phyloP scores from a whole-genome alignment of 2,329 filamentous ascomycete species.

The Pseudogymnoascus sp. region DNA sequence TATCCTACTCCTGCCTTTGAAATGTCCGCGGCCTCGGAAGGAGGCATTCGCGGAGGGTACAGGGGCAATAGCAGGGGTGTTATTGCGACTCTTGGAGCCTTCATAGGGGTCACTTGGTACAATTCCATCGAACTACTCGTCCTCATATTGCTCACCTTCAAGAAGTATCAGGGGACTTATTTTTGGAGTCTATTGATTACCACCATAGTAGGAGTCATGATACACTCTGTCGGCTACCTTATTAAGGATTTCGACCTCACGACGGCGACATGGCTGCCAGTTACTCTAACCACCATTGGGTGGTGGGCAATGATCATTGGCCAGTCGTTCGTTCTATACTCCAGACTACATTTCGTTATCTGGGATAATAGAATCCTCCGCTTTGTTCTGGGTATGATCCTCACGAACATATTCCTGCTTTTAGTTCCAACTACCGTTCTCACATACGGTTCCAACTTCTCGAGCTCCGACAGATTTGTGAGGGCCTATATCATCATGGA shows the following conservation, averaged over 20 bases:
- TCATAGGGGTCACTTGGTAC: conserved; percentile 29
- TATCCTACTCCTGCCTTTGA: not conserved
- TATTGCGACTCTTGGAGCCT: conserved; percentile 18
- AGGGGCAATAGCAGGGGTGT: not conserved
- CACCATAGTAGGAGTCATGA: conserved; percentile 28
- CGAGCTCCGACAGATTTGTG: conserved; percentile 24
- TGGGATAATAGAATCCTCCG: conserved; percentile 38
- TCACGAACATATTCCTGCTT: conserved; percentile 40
- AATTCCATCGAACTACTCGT: conserved; percentile 31
- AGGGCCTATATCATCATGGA: conserved; percentile 31
- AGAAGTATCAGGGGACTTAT: conserved; percentile 30
- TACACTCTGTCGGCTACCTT: conserved; percentile 38
- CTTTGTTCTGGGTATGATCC: conserved; percentile 43
- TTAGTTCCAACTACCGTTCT: conserved; percentile 43
- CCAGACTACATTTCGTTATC: conserved; percentile 45
- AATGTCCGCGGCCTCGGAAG: not conserved
- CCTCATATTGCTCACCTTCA: conserved; percentile 32
- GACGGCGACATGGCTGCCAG: conserved; percentile 41
- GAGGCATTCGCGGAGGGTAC: not conserved
- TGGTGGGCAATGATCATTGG: conserved; percentile 51
- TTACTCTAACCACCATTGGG: conserved; percentile 28
- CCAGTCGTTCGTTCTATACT: conserved; percentile 47
- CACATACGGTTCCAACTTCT: conserved; percentile 32
- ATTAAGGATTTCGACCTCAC: conserved; percentile 32
- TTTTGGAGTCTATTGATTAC: conserved; percentile 34